phyloP scores from a whole-genome alignment of 148 eudicot species.

The Vaccinium myrtillus region DNA sequence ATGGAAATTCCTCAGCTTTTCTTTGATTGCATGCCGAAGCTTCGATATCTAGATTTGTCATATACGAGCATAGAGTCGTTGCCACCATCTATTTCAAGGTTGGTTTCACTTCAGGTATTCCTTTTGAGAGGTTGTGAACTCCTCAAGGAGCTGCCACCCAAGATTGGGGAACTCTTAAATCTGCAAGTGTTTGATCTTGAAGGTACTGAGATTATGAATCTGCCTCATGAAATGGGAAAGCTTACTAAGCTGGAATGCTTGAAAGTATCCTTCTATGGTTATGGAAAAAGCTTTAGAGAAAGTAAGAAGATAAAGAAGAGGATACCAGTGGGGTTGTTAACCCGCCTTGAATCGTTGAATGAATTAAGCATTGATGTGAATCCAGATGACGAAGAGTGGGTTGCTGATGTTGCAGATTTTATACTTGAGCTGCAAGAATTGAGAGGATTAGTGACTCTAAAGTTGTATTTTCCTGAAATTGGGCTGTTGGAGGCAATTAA shows the following conservation, averaged over 20 bases:
- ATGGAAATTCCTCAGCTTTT: constrained; percentile 16
- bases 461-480: background rate
- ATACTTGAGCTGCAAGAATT: background rate
- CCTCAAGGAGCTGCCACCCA: constrained; percentile 14
- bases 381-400: constrained; percentile 14
- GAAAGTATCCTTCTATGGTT: constrained; percentile 2
- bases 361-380: constrained; percentile 13
- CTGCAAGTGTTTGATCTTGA: constrained; percentile 21
- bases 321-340: background rate
- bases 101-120: constrained; percentile 17
- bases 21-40: constrained; percentile 18
- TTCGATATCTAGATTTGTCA: constrained; percentile 18
- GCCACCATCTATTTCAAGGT: constrained; percentile 17
- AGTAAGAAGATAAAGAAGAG: background rate
- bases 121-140: constrained; percentile 17
- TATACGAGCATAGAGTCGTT: constrained; percentile 22
- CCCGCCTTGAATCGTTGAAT: background rate
- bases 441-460: background rate
- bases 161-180: constrained; percentile 15
- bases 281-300: background rate
- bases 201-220: constrained; percentile 14
- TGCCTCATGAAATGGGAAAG: constrained; percentile 7
- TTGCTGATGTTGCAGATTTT: background rate
- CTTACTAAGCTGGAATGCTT: background rate
- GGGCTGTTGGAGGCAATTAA: background rate